phyloP scores from a whole-genome alignment of 345 rosid genomes.

The Murraya paniculata region DNA sequence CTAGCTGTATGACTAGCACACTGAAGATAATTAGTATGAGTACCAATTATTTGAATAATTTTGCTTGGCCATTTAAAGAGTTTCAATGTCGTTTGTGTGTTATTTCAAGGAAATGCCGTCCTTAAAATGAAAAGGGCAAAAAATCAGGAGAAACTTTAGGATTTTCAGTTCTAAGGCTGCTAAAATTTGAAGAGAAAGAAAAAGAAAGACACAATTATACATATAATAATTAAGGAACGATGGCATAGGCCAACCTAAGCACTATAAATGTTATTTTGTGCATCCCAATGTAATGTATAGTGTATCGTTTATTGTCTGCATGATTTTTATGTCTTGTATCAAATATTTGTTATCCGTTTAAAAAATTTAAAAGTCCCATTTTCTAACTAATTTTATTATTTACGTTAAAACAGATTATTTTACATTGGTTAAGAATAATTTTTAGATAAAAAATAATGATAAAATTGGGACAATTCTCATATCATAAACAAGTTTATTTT shows the following conservation, averaged over 20 bases:
- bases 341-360: constrained; percentile 6
- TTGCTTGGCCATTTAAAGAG: not conserved
- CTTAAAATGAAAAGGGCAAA: not conserved
- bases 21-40: not conserved
- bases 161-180: not conserved
- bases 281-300: constrained; percentile 32
- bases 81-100: not conserved
- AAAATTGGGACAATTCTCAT: too few species aligned
- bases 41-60: not conserved
- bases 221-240: not conserved
- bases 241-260: constrained; percentile 17
- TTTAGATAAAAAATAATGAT: too few species aligned
- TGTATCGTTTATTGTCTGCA: constrained; percentile 3
- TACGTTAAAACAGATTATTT: too few species aligned
- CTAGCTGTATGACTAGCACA: not conserved
- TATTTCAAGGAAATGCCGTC: not conserved
- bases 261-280: constrained; percentile 28
- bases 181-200: not conserved
- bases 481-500: too few species aligned
- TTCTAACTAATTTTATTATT: too few species aligned
- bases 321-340: constrained; percentile 19
- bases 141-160: not conserved
- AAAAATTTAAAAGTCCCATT: too few species aligned
- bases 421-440: too few species aligned
- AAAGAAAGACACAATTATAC: too few species aligned